A percentile compares a stretch with the other conserved stretches of the same genome.
Conservation (phyloP, 2,329 filamentous ascomycete genomes). For the Scytalidium sp. region DNA sequence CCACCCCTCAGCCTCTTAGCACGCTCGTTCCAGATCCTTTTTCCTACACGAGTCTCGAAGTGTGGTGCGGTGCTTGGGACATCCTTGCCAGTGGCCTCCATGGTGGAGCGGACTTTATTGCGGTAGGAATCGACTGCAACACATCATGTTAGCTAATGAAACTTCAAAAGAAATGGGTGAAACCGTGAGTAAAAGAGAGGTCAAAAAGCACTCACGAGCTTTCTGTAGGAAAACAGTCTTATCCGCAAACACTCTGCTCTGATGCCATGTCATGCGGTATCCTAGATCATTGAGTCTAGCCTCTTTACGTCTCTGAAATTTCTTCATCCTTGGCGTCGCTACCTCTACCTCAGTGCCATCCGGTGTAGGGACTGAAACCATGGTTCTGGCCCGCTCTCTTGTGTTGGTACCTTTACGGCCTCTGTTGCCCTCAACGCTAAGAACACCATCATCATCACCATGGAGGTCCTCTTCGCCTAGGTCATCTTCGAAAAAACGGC, state of each 20-base stretch:
- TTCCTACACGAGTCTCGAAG: slow-evolving; percentile 85
- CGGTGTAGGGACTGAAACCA: slow-evolving; percentile 60
- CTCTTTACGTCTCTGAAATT: slow-evolving; percentile 71
- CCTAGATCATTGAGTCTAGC: slow-evolving; percentile 90
- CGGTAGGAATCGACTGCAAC: slow-evolving; percentile 83
- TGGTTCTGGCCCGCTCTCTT: slow-evolving; percentile 33
- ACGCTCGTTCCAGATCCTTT: slow-evolving; percentile 69
- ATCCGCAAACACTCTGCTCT: slow-evolving; percentile 86
- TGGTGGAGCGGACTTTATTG: slow-evolving; percentile 82
- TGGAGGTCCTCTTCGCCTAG: slow-evolving; percentile 44
- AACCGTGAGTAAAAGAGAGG: background rate
- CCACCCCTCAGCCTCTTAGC: slow-evolving; percentile 34
- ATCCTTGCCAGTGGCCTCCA: slow-evolving; percentile 76
- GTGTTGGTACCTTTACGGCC: slow-evolving; percentile 22
- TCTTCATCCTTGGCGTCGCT: slow-evolving; percentile 71
- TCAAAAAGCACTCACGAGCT: slow-evolving; percentile 66
- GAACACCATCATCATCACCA: slow-evolving; percentile 41
- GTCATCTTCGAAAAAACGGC: slow-evolving; percentile 71
- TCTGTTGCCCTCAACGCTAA: slow-evolving; percentile 20
- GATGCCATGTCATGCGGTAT: slow-evolving; percentile 94
- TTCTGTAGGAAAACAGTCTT: slow-evolving; percentile 85
- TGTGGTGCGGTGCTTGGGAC: slow-evolving; percentile 72
- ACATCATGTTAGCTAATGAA: slow-evolving; percentile 2
- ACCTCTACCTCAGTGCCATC: slow-evolving; percentile 74
- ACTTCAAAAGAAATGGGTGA: background rate